Percentiles rank a stretch among this genome's conserved stretches.
phyloP scores from a whole-genome alignment of 805 yeast species.

The Yarrowia sp. region DNA sequence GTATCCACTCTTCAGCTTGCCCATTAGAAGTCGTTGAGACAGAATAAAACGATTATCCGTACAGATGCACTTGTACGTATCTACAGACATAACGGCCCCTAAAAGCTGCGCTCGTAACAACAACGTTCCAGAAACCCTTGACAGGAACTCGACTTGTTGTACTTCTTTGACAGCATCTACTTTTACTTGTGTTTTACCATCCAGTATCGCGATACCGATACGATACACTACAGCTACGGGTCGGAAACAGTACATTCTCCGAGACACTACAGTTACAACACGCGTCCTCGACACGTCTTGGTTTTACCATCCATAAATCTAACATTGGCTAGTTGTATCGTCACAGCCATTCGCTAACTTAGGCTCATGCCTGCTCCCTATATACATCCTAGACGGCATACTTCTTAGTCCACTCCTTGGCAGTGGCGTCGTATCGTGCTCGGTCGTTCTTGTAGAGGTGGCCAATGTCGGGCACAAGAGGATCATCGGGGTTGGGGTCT shows the following conservation, averaged over 20 bases:
- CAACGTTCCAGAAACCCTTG: no score
- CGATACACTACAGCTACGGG: no score
- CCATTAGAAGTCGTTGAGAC: no score
- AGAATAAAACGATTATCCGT: no score
- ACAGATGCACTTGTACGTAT: no score
- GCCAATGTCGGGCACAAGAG: conserved; percentile 97
- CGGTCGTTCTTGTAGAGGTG: conserved; percentile 94
- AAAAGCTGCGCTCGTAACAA: no score
- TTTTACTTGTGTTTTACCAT: no score
- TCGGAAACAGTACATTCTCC: background rate
- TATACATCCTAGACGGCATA: conserved; percentile 73
- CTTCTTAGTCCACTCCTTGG: conserved; percentile 98
- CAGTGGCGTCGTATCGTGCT: conserved; percentile 93
- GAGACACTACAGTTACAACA: background rate
- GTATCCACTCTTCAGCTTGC: no score
- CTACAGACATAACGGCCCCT: no score
- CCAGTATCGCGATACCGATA: no score
- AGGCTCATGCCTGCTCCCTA: conserved; percentile 34
- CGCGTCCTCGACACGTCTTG: background rate
- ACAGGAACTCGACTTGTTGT: no score
- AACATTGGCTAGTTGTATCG: conserved; percentile 35
- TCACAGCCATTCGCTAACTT: conserved; percentile 28
- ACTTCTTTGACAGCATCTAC: no score
- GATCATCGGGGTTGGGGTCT: conserved; percentile 99
- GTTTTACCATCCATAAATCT: conserved; percentile 24